Percentiles rank a stretch among this genome's conserved stretches.
These are phyloP conservation scores for Imleria badia DNA, from an alignment of 768 basidiomycete genomes.

Conservation along the genomic window DNA sequence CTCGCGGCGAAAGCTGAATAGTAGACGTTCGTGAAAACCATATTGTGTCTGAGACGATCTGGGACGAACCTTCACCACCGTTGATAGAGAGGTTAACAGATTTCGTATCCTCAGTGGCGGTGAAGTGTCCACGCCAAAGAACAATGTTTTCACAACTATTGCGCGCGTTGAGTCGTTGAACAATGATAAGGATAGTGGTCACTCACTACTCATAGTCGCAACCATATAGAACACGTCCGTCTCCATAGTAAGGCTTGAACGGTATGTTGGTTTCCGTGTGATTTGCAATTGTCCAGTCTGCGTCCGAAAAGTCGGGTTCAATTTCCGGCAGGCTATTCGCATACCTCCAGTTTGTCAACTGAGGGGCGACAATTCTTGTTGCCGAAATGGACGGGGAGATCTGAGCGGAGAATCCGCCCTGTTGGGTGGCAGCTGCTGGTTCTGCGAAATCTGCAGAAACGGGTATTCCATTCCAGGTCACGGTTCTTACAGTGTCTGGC, in stretches of 20 bases:
- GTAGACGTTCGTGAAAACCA: background rate
- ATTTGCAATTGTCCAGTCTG: slow-evolving; percentile 62
- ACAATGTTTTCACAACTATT: slow-evolving; percentile 78
- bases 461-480: slow-evolving; percentile 72
- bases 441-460: slow-evolving; percentile 40
- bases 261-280: slow-evolving; percentile 76
- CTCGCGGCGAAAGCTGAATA: slow-evolving; percentile 70
- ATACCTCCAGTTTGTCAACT: slow-evolving; percentile 69
- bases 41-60: background rate
- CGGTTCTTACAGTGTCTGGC: slow-evolving; percentile 46
- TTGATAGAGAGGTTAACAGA: slow-evolving; percentile 77
- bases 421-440: slow-evolving; percentile 23
- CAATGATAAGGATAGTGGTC: background rate
- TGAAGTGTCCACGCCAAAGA: slow-evolving; percentile 82
- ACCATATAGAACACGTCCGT: slow-evolving; percentile 77
- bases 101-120: slow-evolving; percentile 54
- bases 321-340: slow-evolving; percentile 76
- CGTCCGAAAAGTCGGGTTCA: slow-evolving; percentile 54
- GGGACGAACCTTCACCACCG: slow-evolving; percentile 63
- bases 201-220: slow-evolving; percentile 86
- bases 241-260: slow-evolving; percentile 65
- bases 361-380: slow-evolving; percentile 42
- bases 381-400: slow-evolving; percentile 36
- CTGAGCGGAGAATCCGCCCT: slow-evolving; percentile 51
- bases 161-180: background rate